phyloP scores from a whole-genome alignment of 2,329 filamentous ascomycete genomes.

The Diplodia mutila region DNA sequence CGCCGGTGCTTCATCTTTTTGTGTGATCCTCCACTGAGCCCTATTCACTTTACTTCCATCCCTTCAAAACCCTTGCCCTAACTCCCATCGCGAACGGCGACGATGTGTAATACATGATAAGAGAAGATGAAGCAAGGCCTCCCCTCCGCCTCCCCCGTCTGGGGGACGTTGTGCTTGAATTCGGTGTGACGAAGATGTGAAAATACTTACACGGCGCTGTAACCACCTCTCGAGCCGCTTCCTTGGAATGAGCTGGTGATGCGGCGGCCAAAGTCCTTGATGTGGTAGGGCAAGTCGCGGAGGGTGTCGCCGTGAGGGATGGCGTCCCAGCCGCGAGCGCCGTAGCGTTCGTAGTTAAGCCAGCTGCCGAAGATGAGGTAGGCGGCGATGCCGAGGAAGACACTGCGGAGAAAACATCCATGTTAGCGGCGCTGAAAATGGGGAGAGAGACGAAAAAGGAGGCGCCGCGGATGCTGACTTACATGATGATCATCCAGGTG shows the following conservation, averaged over 20 bases:
- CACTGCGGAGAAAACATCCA: conserved; percentile 53
- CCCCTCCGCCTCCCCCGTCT: not conserved
- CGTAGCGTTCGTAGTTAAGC: conserved; percentile 98
- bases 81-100: not conserved
- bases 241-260: conserved; percentile 85
- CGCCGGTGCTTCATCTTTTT: too few relatives aligned
- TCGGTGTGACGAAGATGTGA: not conserved
- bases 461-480: conserved; percentile 43
- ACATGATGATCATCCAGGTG: conserved; percentile 96
- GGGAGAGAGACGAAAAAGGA: not conserved
- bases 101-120: not conserved
- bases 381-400: conserved; percentile 81
- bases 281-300: conserved; percentile 86
- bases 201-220: conserved; percentile 77
- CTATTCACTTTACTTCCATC: not conserved
- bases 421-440: not conserved
- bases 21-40: not conserved
- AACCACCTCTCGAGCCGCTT: conserved; percentile 82
- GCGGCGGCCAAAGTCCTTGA: conserved; percentile 83
- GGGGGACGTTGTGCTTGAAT: not conserved
- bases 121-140: not conserved
- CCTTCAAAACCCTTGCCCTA: not conserved
- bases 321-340: conserved; percentile 91
- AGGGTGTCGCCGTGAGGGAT: conserved; percentile 91
- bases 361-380: conserved; percentile 98